Evolutionary conservation across 768 basidiomycete species (phyloP).

Genomic region (Russula sp.): DNA sequence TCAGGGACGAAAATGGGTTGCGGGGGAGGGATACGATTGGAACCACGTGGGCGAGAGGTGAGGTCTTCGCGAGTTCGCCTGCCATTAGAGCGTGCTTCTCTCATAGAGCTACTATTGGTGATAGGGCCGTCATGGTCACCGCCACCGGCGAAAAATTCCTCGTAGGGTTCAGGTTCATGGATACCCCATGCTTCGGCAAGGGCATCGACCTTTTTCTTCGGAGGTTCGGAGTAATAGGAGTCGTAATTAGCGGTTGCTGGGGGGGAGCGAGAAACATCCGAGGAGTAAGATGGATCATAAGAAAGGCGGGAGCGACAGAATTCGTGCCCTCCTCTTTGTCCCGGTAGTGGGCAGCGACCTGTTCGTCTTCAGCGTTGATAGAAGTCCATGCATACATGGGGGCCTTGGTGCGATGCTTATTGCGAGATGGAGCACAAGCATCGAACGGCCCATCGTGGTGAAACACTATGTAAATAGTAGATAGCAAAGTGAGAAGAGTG

Average conservation of each 20-base stretch:
- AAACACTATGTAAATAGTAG: slow-evolving; percentile 55
- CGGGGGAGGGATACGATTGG: slow-evolving; percentile 71
- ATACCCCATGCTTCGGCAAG: slow-evolving; percentile 93
- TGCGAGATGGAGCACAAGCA: slow-evolving; percentile 87
- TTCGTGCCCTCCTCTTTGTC: slow-evolving; percentile 19
- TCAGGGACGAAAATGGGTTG: slow-evolving; percentile 80
- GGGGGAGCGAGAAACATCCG: slow-evolving; percentile 31
- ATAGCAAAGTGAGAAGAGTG: slow-evolving; percentile 25
- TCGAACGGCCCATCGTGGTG: slow-evolving; percentile 93
- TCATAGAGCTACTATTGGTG: slow-evolving; percentile 38
- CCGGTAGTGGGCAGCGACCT: slow-evolving; percentile 39
- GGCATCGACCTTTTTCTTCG: slow-evolving; percentile 85
- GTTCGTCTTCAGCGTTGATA: slow-evolving; percentile 40
- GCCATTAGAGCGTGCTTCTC: slow-evolving; percentile 29
- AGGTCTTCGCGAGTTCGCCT: slow-evolving; percentile 46
- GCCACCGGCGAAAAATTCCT: slow-evolving; percentile 85
- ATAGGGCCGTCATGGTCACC: slow-evolving; percentile 57
- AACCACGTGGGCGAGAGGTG: slow-evolving; percentile 34
- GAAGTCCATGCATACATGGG: slow-evolving; percentile 77
- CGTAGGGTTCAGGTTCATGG: slow-evolving; percentile 87
- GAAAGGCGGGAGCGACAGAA: slow-evolving; percentile 32
- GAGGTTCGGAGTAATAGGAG: slow-evolving; percentile 46
- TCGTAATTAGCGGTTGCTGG: slow-evolving; percentile 15
- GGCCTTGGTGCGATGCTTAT: slow-evolving; percentile 72
- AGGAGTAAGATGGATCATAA: slow-evolving; percentile 49